Evolutionary conservation across 208 protist species (phyloP).

Genomic region (Crithidia expoeki): DNA sequence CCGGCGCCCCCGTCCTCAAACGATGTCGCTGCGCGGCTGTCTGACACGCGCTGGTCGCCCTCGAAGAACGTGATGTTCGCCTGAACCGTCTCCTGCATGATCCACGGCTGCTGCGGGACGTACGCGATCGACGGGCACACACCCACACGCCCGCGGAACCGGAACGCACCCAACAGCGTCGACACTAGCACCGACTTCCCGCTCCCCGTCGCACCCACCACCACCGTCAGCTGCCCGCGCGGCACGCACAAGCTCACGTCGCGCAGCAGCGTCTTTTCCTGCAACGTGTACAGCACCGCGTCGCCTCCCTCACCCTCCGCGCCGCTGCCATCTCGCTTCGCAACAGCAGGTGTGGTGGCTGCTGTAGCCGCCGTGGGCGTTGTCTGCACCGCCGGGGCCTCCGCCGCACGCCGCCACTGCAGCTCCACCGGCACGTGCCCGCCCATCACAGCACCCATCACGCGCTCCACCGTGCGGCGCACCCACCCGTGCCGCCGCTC

Average conservation of each 20-base stretch:
- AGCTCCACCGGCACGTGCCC: conserved; percentile 32
- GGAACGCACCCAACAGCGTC: conserved; percentile 43
- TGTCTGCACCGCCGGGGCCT: background rate
- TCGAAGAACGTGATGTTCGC: conserved; percentile 93
- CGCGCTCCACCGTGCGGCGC: conserved; percentile 43
- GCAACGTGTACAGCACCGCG: conserved; percentile 30
- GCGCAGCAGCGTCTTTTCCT: conserved; percentile 44
- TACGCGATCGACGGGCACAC: conserved; percentile 58
- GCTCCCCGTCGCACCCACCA: conserved; percentile 72
- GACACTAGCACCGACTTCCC: conserved; percentile 80
- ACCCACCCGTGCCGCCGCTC: conserved; percentile 4
- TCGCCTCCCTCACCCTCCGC: conserved; percentile 19
- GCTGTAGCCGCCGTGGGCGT: background rate
- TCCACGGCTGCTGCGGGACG: too few species aligned
- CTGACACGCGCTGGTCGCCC: conserved; percentile 60
- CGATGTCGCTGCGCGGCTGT: conserved; percentile 71
- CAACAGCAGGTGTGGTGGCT: conserved; percentile 69
- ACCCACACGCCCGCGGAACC: conserved; percentile 37
- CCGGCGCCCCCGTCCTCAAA: too few species aligned
- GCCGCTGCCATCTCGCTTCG: conserved; percentile 65
- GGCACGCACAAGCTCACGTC: conserved; percentile 45
- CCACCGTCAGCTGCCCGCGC: conserved; percentile 44
- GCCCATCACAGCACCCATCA: conserved; percentile 26
- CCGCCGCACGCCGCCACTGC: conserved; percentile 1
- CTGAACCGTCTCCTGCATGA: too few species aligned